phyloP scores from a whole-genome alignment of 176 grass and related monocot genomes.

The Zoysia pacifica region DNA sequence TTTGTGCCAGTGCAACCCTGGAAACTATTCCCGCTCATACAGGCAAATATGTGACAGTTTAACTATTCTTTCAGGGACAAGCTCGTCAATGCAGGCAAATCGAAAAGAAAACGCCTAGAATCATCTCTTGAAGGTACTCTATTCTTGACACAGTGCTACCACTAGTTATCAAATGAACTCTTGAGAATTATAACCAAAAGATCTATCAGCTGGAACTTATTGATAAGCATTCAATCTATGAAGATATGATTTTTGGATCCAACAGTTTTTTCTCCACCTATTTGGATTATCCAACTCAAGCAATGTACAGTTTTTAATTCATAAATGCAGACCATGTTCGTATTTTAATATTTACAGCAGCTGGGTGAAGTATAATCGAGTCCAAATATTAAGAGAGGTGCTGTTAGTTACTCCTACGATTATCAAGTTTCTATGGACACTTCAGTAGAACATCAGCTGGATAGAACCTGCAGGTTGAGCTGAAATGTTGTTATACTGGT shows the following conservation, averaged over 20 bases:
- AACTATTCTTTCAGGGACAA: constrained; percentile 62
- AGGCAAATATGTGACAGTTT: constrained; percentile 28
- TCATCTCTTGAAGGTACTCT: constrained; percentile 82
- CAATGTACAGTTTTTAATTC: constrained; percentile 25
- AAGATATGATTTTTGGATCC: constrained; percentile 5
- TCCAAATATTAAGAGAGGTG: no score
- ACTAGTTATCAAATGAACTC: constrained; percentile 15
- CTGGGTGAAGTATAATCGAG: no score
- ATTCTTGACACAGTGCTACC: constrained; percentile 33
- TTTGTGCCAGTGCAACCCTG: constrained; percentile 18
- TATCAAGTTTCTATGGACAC: background rate
- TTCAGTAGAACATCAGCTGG: background rate
- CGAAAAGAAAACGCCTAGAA: constrained; percentile 79
- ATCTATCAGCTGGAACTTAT: constrained; percentile 5
- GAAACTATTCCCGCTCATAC: constrained; percentile 3
- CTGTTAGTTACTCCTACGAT: background rate
- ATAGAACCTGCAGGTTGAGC: no score
- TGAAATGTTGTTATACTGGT: background rate
- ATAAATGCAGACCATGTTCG: background rate
- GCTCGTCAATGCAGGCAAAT: constrained; percentile 64
- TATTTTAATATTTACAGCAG: constrained; percentile 2
- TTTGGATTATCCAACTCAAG: constrained; percentile 36
- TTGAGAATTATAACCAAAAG: constrained; percentile 21
- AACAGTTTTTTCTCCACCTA: background rate
- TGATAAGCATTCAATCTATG: constrained; percentile 6